Percentiles rank a stretch among this genome's conserved stretches.
Evolutionary conservation across 2,329 filamentous ascomycete species (phyloP).

Genomic region (Microdochium bolleyi): DNA sequence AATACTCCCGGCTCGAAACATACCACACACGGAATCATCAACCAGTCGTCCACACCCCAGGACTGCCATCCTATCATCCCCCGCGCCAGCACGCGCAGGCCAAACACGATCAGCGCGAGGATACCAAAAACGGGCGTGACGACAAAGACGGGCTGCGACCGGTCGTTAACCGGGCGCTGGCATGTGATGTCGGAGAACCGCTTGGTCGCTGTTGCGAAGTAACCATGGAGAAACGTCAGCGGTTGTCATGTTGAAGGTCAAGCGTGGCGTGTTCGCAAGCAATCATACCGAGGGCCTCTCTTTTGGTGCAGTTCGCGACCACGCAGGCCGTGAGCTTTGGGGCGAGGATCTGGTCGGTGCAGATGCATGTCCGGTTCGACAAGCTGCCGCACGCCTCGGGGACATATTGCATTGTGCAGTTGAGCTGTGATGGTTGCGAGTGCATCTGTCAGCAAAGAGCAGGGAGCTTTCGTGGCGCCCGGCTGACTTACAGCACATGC

Average conservation of each 20-base stretch:
- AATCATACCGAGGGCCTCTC: constrained; percentile 14
- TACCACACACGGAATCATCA: constrained; percentile 18
- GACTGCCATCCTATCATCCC: constrained; percentile 13
- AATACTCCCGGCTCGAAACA: neutral
- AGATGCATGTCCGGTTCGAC: constrained; percentile 13
- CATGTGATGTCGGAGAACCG: constrained; percentile 18
- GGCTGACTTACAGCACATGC: no score
- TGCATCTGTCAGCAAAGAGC: no score
- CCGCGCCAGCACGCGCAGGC: constrained; percentile 18
- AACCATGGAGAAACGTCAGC: neutral
- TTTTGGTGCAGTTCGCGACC: constrained; percentile 12
- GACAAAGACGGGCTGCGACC: constrained; percentile 14
- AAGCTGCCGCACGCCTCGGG: constrained; percentile 3
- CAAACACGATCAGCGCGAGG: constrained; percentile 19
- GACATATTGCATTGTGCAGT: constrained; percentile 7
- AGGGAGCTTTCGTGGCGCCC: no score
- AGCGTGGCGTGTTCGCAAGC: constrained; percentile 2
- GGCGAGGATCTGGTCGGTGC: constrained; percentile 11
- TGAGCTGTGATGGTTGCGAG: constrained; percentile 6
- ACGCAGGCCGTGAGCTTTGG: constrained; percentile 15
- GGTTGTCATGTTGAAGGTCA: no score
- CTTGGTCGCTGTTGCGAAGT: constrained; percentile 13
- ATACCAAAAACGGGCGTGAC: constrained; percentile 16
- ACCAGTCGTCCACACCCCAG: constrained; percentile 21
- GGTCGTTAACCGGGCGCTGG: constrained; percentile 14